These are phyloP conservation scores for Lentinula sp. DNA, from an alignment of 768 basidiomycete genomes.

Conservation along the genomic window DNA sequence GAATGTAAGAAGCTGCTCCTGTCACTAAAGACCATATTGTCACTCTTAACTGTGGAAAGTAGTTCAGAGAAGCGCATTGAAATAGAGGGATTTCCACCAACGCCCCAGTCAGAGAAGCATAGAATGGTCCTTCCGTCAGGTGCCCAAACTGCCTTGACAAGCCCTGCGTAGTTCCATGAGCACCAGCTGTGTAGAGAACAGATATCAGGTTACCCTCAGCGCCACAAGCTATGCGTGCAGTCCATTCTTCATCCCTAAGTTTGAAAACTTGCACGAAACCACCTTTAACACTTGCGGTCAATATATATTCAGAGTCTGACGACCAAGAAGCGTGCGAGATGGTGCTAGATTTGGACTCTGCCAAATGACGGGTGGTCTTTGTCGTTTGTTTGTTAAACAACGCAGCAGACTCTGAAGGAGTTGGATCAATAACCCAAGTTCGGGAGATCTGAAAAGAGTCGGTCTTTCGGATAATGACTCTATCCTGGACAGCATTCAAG, in stretches of 20 bases:
- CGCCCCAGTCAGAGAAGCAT: slow-evolving; percentile 92
- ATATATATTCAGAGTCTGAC: slow-evolving; percentile 79
- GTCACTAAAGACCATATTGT: slow-evolving; percentile 81
- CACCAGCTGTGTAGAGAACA: neutral
- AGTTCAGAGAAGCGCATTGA: slow-evolving; percentile 1
- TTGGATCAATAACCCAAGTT: slow-evolving; percentile 65
- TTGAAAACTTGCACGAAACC: slow-evolving; percentile 75
- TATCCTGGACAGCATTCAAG: slow-evolving; percentile 71
- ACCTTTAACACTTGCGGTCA: slow-evolving; percentile 70
- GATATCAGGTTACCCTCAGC: slow-evolving; percentile 46
- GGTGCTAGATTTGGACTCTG: slow-evolving; percentile 25
- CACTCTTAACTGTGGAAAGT: slow-evolving; percentile 59
- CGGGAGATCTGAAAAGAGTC: slow-evolving; percentile 80
- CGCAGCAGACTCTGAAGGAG: slow-evolving; percentile 44
- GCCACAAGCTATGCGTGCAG: slow-evolving; percentile 71
- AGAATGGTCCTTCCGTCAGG: slow-evolving; percentile 77
- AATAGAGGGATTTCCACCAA: slow-evolving; percentile 36
- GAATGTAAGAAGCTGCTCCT: slow-evolving; percentile 75
- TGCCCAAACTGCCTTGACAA: slow-evolving; percentile 87
- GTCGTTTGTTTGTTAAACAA: slow-evolving; percentile 28
- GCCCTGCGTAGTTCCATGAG: slow-evolving; percentile 32
- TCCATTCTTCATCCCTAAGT: slow-evolving; percentile 74
- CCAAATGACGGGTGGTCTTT: slow-evolving; percentile 20
- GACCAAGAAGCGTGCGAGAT: slow-evolving; percentile 85
- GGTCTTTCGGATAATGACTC: slow-evolving; percentile 77